Conservation (phyloP, 352 stramenopile genomes). For the Phytophthora sojae region DNA sequence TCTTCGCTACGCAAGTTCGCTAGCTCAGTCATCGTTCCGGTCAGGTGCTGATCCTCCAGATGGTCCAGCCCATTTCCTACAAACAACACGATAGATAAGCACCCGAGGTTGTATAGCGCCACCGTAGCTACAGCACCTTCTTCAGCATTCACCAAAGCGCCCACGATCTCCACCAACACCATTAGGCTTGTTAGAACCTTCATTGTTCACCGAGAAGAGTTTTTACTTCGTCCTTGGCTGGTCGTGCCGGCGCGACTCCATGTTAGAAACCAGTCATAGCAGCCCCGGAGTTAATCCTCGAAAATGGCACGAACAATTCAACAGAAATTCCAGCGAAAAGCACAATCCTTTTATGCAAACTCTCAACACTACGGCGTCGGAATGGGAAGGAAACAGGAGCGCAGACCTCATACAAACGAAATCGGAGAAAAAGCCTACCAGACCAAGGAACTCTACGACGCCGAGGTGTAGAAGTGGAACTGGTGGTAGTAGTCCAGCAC, state of each 20-base stretch:
- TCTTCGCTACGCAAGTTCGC: too few relatives aligned
- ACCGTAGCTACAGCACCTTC: neutral
- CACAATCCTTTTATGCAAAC: slow-evolving; percentile 2
- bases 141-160: neutral
- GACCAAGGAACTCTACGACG: slow-evolving; percentile 59
- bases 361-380: neutral
- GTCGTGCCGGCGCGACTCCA: neutral
- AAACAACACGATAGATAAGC: neutral
- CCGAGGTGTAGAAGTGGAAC: slow-evolving; percentile 90
- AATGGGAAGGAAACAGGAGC: neutral
- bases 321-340: neutral
- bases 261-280: neutral
- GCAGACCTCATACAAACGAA: slow-evolving; percentile 21
- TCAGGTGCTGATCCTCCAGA: neutral
- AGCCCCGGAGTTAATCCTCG: neutral
- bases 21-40: too few relatives aligned
- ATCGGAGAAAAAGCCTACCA: slow-evolving; percentile 7
- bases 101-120: neutral
- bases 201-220: neutral
- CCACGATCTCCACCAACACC: neutral
- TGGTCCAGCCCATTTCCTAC: neutral
- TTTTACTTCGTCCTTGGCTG: neutral
- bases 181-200: neutral
- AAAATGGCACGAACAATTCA: neutral
- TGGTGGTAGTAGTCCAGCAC: slow-evolving; percentile 89